A percentile compares a stretch with the other conserved stretches of the same genome.
These are phyloP conservation scores for Ramaria rubella DNA, from an alignment of 768 basidiomycete genomes.

Conservation along the genomic window DNA sequence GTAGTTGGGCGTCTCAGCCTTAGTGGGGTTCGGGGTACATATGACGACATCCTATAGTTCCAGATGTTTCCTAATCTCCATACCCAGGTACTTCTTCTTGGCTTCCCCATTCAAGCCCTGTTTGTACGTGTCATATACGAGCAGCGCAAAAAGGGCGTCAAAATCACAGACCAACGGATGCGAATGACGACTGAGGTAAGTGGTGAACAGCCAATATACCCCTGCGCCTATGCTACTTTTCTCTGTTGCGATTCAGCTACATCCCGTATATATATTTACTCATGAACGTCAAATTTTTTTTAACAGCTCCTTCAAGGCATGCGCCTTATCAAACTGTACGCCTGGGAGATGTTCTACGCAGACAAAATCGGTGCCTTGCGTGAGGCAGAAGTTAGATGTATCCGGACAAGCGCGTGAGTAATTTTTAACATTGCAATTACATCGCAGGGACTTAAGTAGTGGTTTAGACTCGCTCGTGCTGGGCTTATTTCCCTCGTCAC, in stretches of 20 bases:
- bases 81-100: constrained; percentile 42
- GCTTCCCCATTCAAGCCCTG: constrained; percentile 52
- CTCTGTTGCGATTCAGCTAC: background rate
- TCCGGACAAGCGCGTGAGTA: constrained; percentile 25
- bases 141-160: constrained; percentile 49
- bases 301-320: constrained; percentile 55
- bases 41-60: background rate
- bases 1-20: constrained; percentile 62
- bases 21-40: constrained; percentile 51
- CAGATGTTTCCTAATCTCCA: background rate
- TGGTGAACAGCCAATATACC: background rate
- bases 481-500: constrained; percentile 38
- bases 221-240: background rate
- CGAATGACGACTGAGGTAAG: constrained; percentile 56
- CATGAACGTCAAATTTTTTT: constrained; percentile 2
- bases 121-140: constrained; percentile 47
- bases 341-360: constrained; percentile 50
- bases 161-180: constrained; percentile 61
- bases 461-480: constrained; percentile 21
- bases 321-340: constrained; percentile 57
- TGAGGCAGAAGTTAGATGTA: constrained; percentile 14
- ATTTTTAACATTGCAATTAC: constrained; percentile 26
- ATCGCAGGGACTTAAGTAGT: background rate
- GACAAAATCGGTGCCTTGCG: constrained; percentile 36
- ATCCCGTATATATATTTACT: background rate